Percentiles rank a stretch among this genome's conserved stretches.
Conservation (phyloP, 2,329 filamentous ascomycete genomes). For the Emergomyces pasteurianus region DNA sequence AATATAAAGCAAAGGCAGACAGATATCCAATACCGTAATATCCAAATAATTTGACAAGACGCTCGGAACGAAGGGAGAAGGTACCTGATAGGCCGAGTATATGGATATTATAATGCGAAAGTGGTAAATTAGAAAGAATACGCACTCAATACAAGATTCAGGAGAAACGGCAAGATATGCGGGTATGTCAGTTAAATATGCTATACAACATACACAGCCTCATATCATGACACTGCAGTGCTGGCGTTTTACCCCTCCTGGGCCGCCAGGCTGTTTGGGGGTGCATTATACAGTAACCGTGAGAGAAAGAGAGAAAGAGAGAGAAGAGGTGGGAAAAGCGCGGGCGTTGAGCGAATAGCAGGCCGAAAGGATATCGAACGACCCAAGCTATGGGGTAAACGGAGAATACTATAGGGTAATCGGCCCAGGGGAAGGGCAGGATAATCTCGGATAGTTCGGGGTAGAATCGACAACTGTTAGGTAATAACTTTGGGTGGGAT, state of each 20-base stretch:
- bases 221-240: background rate
- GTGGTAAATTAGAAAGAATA: background rate
- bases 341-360: background rate
- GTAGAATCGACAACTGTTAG: background rate
- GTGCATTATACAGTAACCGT: background rate
- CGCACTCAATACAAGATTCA: background rate
- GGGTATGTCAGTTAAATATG: background rate
- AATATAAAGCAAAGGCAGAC: too few relatives aligned
- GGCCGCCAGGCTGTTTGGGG: background rate
- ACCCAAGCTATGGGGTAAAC: background rate
- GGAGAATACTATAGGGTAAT: background rate
- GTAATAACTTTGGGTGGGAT: too few relatives aligned
- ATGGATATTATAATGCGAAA: background rate
- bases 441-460: constrained; percentile 2
- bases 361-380: background rate
- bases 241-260: background rate
- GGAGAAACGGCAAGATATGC: background rate
- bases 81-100: too few relatives aligned
- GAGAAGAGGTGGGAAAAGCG: too few relatives aligned
- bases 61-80: too few relatives aligned
- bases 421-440: background rate
- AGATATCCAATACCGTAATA: too few relatives aligned
- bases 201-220: background rate
- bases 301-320: too few relatives aligned
- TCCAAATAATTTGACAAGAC: too few relatives aligned